Evolutionary conservation across 2,329 filamentous ascomycete species (phyloP).

Genomic region (Epichloe hybrida): DNA sequence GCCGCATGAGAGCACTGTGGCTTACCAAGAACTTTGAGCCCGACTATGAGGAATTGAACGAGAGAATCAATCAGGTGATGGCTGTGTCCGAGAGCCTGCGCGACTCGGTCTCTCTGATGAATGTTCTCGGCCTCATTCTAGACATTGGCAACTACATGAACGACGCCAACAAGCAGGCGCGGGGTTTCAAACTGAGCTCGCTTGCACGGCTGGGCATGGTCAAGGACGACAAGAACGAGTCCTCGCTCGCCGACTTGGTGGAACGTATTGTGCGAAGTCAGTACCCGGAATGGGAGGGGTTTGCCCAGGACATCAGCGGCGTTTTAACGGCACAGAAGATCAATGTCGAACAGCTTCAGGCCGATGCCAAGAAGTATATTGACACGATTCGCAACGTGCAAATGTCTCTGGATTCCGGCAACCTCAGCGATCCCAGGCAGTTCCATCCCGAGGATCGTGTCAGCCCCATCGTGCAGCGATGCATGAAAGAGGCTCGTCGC

Average conservation of each 20-base stretch:
- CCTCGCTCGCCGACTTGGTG: slow-evolving; percentile 86
- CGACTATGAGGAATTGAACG: slow-evolving; percentile 85
- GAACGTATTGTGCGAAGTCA: slow-evolving; percentile 94
- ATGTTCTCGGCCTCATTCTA: slow-evolving; percentile 86
- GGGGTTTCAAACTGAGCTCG: slow-evolving; percentile 94
- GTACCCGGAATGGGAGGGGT: slow-evolving; percentile 89
- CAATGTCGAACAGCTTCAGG: slow-evolving; percentile 82
- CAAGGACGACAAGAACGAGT: slow-evolving; percentile 98
- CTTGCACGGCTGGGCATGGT: slow-evolving; percentile 90
- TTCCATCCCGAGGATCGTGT: slow-evolving; percentile 97
- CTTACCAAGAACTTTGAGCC: slow-evolving; percentile 71
- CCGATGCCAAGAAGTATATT: slow-evolving; percentile 84
- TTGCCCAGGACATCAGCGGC: slow-evolving; percentile 68
- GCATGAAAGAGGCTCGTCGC: slow-evolving; percentile 90
- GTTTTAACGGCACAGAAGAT: slow-evolving; percentile 75
- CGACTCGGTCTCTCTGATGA: slow-evolving; percentile 88
- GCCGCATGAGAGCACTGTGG: slow-evolving; percentile 79
- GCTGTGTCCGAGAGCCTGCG: slow-evolving; percentile 76
- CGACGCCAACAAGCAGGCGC: slow-evolving; percentile 95
- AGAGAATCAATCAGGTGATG: slow-evolving; percentile 76
- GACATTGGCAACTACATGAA: slow-evolving; percentile 99
- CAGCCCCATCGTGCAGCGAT: slow-evolving; percentile 75
- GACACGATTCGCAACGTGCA: slow-evolving; percentile 92
- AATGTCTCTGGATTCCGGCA: slow-evolving; percentile 79
- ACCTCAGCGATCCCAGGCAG: slow-evolving; percentile 89